Percentiles rank a stretch among this genome's conserved stretches.
These are phyloP conservation scores for Pythium angustatum DNA, from an alignment of 352 stramenopile species.

Conservation along the genomic window DNA sequence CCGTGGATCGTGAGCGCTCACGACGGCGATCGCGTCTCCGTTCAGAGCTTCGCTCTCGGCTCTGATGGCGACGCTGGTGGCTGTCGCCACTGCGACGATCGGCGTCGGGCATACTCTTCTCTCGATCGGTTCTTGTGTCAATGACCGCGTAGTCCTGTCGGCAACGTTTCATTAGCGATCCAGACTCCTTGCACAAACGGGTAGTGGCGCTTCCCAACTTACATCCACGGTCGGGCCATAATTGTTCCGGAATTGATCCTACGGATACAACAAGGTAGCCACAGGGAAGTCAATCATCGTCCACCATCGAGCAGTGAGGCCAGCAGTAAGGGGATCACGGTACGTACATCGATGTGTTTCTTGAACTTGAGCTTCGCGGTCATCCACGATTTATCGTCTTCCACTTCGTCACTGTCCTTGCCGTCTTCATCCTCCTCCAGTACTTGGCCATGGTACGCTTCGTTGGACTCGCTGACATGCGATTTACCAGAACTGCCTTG, in stretches of 20 bases:
- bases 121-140: conserved; percentile 33
- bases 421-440: conserved; percentile 45
- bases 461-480: conserved; percentile 16
- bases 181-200: not conserved
- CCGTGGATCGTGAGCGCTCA: conserved; percentile 18
- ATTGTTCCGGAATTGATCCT: conserved; percentile 77
- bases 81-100: not conserved
- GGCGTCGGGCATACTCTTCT: conserved; percentile 4
- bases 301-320: not conserved
- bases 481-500: not conserved
- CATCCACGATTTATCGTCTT: conserved; percentile 74
- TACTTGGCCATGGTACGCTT: conserved; percentile 71
- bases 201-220: conserved; percentile 5
- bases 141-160: conserved; percentile 73
- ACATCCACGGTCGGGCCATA: conserved; percentile 57
- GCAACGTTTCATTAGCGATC: not conserved
- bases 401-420: conserved; percentile 36
- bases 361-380: conserved; percentile 88
- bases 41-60: conserved; percentile 2
- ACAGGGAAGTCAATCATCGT: not conserved
- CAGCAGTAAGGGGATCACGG: too few relatives aligned
- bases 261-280: not conserved
- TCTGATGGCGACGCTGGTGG: not conserved
- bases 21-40: not conserved
- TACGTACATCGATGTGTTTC: conserved; percentile 84